Evolutionary conservation across 345 rosid species (phyloP), one percentile per base, ranked within the genome.

Genomic region (Moringa oleifera): DNA sequence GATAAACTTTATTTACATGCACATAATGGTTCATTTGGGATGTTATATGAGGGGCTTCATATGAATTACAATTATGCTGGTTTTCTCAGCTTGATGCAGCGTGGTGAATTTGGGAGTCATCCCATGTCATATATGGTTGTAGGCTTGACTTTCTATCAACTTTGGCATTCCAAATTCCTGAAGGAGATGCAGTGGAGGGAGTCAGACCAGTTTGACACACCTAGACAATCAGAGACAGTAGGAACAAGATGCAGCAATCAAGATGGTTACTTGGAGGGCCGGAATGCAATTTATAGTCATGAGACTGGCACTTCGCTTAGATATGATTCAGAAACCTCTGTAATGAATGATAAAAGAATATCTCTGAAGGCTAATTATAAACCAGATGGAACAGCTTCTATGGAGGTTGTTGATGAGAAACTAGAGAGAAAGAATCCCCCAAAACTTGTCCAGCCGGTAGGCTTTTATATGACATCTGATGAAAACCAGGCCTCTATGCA

Each of bases 71-170:
- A 18, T 55, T 23, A 13, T 58, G 19, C 23, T 53, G 49, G 12
- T 71, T n/a, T 51, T 70, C 24, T 66, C 79, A 90, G 95, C 67
- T 55, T 89, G 71, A 71, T 77, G 72, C 86, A 85, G 72, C 82
- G 74, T 59, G 58, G 62, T 33, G 77, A 76, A 53, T 68, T 74
- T 45, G 89, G 73, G 69, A 75, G 67, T 46, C 78, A 80, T 23
- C 83, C 90, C 18, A 46, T 73, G 72, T 67, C 85, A 47, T 61
- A 77, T 73, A 57, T 85, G 68, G 72, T 81, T 31, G 21, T 82
- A 58, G 96, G 93, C 53, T 73, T 87, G 82, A 80, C 84, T 46
- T 83, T 79, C 58, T 85, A 53, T 61, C 79, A 82, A 79, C 61
- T 81, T 55, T 89, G 95, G 92, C 75, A 76, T 73, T 61, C 71